Base-by-base conservation (phyloP, 1,139 yeast species). In the Debaryomyces robertsiae region DNA sequence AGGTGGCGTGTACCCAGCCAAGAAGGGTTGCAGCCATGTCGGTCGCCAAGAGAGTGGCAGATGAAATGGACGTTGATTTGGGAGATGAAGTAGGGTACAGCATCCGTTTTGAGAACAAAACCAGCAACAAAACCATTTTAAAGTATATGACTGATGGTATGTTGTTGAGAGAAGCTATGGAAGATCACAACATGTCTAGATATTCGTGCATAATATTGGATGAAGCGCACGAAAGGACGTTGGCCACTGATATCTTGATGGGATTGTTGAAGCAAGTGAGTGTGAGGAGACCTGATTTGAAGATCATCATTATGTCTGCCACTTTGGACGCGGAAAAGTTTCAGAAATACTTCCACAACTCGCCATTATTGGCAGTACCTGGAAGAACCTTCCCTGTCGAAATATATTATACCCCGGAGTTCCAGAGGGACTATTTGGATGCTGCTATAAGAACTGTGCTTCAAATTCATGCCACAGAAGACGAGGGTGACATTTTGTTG, bases 81-180 rank as follows among this genome's bases (percentile, higher is more conserved):
- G 98, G 98, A 24, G 86, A 84, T 47, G 95, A 91, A 64, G 98
- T 91, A 40, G 98, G 98, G 59, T 91, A 91, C 64, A 79, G 83
- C 45, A 87, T 93, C 52, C 84, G 98, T 71, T 93, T 93, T 60
- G 98, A 93, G 54, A 93, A 93, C 63, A 87, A 81, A 54, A 87
- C 96, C 3, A 75, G 85, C 31, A 76, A 78, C 41, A 84, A 81
- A 52, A 93, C 98, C 2, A 77, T 90, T 36, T 73, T 93, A 56
- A 91, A 91, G 65, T 93, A 93, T 69, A 89, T 93, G 98, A 93
- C 98, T 10, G 98, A 93, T 69, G 98, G 98, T 82, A 91, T 93
- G 97, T 76, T 93, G 43, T 72, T 93, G 52, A 79, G 98, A 58
- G 98, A 93, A 66, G 98, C 98, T 27, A 91, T 93, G 98, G 94